Percentiles rank a stretch among this genome's conserved stretches.
These are phyloP conservation scores for Penicillium desertorum DNA, from an alignment of 495 filamentous ascomycete species.

Conservation along the genomic window DNA sequence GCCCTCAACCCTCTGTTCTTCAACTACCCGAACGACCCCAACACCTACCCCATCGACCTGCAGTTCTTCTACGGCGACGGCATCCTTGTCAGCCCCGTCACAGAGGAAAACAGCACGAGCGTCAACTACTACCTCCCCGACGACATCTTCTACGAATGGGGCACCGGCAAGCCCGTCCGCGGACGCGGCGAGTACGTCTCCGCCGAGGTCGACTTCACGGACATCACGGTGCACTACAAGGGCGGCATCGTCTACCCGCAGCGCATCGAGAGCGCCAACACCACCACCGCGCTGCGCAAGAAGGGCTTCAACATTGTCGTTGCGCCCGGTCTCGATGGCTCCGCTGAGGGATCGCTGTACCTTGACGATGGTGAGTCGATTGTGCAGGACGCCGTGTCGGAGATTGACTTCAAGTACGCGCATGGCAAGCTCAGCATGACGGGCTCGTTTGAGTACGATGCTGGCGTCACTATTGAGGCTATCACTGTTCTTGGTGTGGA, in stretches of 20 bases:
- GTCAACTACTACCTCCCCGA: conserved; percentile 73
- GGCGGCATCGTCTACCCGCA: conserved; percentile 70
- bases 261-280: conserved; percentile 61
- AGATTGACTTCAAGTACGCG: conserved; percentile 55
- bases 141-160: conserved; percentile 78
- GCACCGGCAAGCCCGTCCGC: conserved; percentile 56
- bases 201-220: conserved; percentile 54
- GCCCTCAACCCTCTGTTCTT: conserved; percentile 69
- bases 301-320: conserved; percentile 70
- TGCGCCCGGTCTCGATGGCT: conserved; percentile 53
- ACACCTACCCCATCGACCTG: conserved; percentile 57
- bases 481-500: conserved; percentile 37
- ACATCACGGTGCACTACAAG: conserved; percentile 71
- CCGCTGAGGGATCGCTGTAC: conserved; percentile 55
- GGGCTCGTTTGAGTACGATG: conserved; percentile 53
- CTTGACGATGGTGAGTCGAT: conserved; percentile 62
- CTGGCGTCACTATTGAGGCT: conserved; percentile 51
- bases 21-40: conserved; percentile 64
- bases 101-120: conserved; percentile 58
- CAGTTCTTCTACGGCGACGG: conserved; percentile 76
- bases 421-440: conserved; percentile 48
- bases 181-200: conserved; percentile 57
- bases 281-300: conserved; percentile 65
- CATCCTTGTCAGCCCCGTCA: conserved; percentile 73
- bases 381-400: conserved; percentile 46